phyloP scores from a whole-genome alignment of 1,284 basidiomycete genomes.

The Tylopilus sp. region DNA sequence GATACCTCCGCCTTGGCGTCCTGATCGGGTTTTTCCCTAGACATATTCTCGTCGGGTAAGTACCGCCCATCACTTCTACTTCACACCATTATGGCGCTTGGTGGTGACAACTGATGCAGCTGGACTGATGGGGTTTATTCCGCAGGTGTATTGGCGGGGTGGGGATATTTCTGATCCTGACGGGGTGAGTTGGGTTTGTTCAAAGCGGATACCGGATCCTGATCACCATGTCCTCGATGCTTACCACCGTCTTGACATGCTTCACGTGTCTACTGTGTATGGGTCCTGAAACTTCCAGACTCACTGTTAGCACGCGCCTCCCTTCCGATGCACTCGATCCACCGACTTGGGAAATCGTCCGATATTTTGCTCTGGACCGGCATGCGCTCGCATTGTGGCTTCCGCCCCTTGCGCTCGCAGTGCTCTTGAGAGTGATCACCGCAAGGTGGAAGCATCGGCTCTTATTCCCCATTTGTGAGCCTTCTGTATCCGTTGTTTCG shows the following conservation, averaged over 20 bases:
- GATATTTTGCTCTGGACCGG: conserved; percentile 54
- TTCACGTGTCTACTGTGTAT: neutral
- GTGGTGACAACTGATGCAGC: neutral
- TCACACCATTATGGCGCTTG: neutral
- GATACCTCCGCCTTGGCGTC: conserved; percentile 77
- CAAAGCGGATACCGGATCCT: neutral
- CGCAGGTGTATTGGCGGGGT: conserved; percentile 91
- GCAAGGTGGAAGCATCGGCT: conserved; percentile 82
- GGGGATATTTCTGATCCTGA: conserved; percentile 87
- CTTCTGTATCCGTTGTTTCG: neutral
- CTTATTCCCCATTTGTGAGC: conserved; percentile 84
- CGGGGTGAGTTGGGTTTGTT: conserved; percentile 53
- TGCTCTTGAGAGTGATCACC: conserved; percentile 80
- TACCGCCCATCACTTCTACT: conserved; percentile 8
- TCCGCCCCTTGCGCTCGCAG: conserved; percentile 74
- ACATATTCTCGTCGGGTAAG: conserved; percentile 87
- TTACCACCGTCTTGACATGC: neutral
- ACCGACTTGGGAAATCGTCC: conserved; percentile 63
- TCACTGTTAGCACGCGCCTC: conserved; percentile 82
- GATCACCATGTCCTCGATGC: neutral
- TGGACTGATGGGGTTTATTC: neutral
- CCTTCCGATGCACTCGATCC: conserved; percentile 74
- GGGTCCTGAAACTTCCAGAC: conserved; percentile 37
- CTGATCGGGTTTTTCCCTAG: conserved; percentile 96
- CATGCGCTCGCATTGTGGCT: conserved; percentile 73